Base-by-base conservation (phyloP, 2,329 filamentous ascomycete genomes). In the Fusarium sp. region DNA sequence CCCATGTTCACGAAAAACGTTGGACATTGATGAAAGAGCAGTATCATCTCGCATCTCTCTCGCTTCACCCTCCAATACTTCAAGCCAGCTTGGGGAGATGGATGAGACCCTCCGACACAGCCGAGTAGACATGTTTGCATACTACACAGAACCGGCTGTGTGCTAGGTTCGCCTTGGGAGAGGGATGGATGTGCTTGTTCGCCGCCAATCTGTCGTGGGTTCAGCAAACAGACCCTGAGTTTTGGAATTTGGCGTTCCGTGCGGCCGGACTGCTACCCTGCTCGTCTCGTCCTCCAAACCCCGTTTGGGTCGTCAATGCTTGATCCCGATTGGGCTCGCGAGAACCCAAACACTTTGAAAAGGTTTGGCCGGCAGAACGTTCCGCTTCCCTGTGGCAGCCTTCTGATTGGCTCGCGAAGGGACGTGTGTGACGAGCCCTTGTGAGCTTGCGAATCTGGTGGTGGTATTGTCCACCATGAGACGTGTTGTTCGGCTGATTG, bases 341-440 rank as follows among this genome's bases (percentile, higher is more conserved):
- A 56, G 24, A 62, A 52, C 14, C 64, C 35, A 59, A 62, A 42
- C 59, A 52, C 45, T 69, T 45, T 10, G 65, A 58, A 61, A 73
- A 59, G 63, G 59, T 38, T 65, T 70, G 56, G 37, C 54, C 40
- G 64, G 60, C 64, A 68, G 35, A 66, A 67, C 22, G 24, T 64
- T 70, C 64, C 47, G 62, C 42, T 54, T 56, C 61, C 57, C 63
- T 69, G 54, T 16, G 37, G 37, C 56, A 35, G 35, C 38, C 57
- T 50, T 27, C 45, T 31, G 34, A 76, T 76, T 76, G 74, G 74
- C 38, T 54, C 61, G 40, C 18, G 16, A 27, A 27, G 22, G 62
- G 64, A 66, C 45, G 59, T 75, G 74, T 74, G 72, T 66, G 68
- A 77, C 45, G 29, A 59, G 64, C 59, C 61, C 56, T 71, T 69